Conservation (phyloP, 2,329 filamentous ascomycete genomes). For the Fusarium goolgardi region DNA sequence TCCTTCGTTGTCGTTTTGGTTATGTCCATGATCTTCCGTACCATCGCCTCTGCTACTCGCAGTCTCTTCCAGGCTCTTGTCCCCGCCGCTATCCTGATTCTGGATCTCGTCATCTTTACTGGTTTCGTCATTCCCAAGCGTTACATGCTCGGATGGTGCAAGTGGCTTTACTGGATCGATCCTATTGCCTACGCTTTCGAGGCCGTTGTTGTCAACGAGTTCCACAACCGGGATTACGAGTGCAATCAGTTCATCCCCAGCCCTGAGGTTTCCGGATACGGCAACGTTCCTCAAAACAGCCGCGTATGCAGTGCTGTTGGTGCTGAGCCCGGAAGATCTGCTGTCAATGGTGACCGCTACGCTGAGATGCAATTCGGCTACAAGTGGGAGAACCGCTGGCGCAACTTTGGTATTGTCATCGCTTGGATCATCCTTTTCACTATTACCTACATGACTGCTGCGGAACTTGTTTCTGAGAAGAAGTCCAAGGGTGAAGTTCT, state of each 20-base stretch:
- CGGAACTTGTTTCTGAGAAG: slow-evolving; percentile 72
- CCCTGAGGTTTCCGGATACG: slow-evolving; percentile 45
- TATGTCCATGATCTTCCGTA: slow-evolving; percentile 73
- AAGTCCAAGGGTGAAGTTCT: slow-evolving; percentile 83
- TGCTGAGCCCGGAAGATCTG: slow-evolving; percentile 56
- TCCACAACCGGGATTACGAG: slow-evolving; percentile 70
- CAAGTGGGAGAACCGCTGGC: slow-evolving; percentile 70
- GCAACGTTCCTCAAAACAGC: slow-evolving; percentile 40
- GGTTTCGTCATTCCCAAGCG: slow-evolving; percentile 73
- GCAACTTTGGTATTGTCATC: slow-evolving; percentile 76
- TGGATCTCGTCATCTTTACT: slow-evolving; percentile 71
- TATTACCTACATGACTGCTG: slow-evolving; percentile 69
- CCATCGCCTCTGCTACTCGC: slow-evolving; percentile 46
- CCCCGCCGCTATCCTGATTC: slow-evolving; percentile 46
- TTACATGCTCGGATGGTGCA: slow-evolving; percentile 83
- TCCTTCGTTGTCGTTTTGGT: slow-evolving; percentile 77
- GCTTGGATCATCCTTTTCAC: slow-evolving; percentile 73
- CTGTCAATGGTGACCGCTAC: slow-evolving; percentile 61
- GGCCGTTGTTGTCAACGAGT: slow-evolving; percentile 85
- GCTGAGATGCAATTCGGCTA: slow-evolving; percentile 63
- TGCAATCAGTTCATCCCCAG: slow-evolving; percentile 62
- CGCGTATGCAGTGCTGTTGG: slow-evolving; percentile 62
- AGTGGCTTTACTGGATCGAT: slow-evolving; percentile 86
- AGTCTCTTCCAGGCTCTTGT: slow-evolving; percentile 48
- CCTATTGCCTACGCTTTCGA: slow-evolving; percentile 86